Evolutionary conservation across 106 monocot genomes (phyloP), one percentile per base, ranked within the genome.

Genomic region (Platanthera guangdongensis): DNA sequence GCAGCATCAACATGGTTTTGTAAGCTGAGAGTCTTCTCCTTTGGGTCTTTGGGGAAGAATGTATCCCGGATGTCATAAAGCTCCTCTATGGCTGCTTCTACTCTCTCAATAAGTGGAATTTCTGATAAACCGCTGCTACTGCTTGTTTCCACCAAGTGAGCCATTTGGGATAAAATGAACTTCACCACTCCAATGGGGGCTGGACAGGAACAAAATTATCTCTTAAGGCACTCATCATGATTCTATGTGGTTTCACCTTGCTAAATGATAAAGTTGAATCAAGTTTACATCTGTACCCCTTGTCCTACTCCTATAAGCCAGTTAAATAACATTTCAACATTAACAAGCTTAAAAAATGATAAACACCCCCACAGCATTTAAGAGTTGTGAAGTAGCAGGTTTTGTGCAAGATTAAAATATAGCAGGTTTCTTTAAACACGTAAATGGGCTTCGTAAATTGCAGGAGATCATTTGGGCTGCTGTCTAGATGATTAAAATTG

Each of bases 31-130:
- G 65, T 57, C 85, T 88, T 95, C 73, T 90, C 88, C 22, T 51
- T 68, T 6, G 78, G 83, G 50, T 90, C 84, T 8, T 14, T 73
- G 25, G 95, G 87, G 85, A 95, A 95, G 81, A 77, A 95, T 50
- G 86, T 90, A 79, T 92, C 92, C 3, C 88, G 86, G 57, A 92
- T 53, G 25, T 72, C 75, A 81, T 92, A 92, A 48, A 95, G 86
- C 76, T 95, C 92, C 10, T 90, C 92, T 5, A 80, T 83, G 5
- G 79, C 84, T 18, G 77, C 85, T 75, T 76, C 67, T n/a, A 87
- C 87, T 48, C 67, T 72, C 50, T 39, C 55, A 51, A 90, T 77
- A 51, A 51, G 22, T 51, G 51, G 13, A 51, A 72, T 9, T 21
- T 72, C 72, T 47, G 51, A 21, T 21, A 51, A 21, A 50, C 72